Conservation (phyloP, 306 rosid genomes). For the Adenanthera pavonina region DNA sequence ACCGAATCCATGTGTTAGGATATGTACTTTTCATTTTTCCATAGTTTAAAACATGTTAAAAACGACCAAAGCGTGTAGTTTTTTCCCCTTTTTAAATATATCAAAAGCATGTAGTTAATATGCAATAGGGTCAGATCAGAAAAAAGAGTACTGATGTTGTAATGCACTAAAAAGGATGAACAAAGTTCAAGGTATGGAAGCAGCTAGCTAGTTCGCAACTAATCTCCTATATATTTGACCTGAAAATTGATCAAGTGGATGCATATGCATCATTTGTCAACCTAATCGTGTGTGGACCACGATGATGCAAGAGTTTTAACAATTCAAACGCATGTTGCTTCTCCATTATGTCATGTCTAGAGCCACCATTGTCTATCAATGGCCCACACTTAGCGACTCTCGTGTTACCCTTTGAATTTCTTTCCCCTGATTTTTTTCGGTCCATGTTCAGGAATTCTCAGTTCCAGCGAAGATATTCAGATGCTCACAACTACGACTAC, state of each 20-base stretch:
- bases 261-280: constrained; percentile 32
- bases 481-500: not conserved
- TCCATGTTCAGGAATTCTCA: not conserved
- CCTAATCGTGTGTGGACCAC: constrained; percentile 42
- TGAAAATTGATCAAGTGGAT: constrained; percentile 11
- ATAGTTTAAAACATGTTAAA: not conserved
- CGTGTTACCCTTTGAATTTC: not conserved
- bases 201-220: not conserved
- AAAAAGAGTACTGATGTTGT: not conserved
- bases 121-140: not conserved
- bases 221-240: not conserved
- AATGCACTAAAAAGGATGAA: not conserved
- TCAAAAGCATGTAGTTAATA: not conserved
- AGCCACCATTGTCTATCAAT: constrained; percentile 22
- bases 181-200: not conserved
- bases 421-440: not conserved
- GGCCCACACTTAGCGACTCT: constrained; percentile 14
- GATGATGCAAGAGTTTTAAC: constrained; percentile 31
- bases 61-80: too few relatives aligned
- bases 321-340: constrained; percentile 36
- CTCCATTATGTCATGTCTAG: constrained; percentile 32
- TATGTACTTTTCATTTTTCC: not conserved
- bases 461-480: too few relatives aligned
- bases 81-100: not conserved
- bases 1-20: not conserved